A percentile compares a stretch with the other conserved stretches of the same genome.
These are phyloP conservation scores for Yamadazyma trypodendri DNA, from an alignment of 1,139 yeast species.

Conservation along the genomic window DNA sequence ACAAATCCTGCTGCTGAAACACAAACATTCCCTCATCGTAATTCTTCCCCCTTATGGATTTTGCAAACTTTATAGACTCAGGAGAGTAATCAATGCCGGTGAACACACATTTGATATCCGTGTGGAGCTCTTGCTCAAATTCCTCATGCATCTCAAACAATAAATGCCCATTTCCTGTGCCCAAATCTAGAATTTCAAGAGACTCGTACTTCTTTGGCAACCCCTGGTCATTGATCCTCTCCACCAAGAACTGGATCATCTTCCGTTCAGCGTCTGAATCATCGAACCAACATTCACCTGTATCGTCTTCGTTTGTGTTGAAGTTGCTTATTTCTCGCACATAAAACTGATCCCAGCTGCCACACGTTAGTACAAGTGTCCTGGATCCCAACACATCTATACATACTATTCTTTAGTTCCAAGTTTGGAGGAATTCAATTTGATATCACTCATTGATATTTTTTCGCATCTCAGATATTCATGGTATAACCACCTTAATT, in stretches of 20 bases:
- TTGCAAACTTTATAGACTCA: constrained; percentile 73
- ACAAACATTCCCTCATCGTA: constrained; percentile 31
- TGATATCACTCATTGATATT: constrained; percentile 45
- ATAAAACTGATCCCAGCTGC: constrained; percentile 86
- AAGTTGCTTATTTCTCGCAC: constrained; percentile 70
- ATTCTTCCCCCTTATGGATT: constrained; percentile 48
- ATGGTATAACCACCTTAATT: too few relatives aligned
- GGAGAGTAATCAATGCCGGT: constrained; percentile 84
- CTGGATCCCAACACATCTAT: not conserved
- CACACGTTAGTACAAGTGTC: constrained; percentile 20
- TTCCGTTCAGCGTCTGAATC: constrained; percentile 88
- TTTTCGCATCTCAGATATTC: constrained; percentile 2
- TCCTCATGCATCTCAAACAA: constrained; percentile 68
- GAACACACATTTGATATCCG: constrained; percentile 28
- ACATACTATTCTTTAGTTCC: constrained; percentile 77
- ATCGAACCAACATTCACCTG: constrained; percentile 96
- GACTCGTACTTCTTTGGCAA: constrained; percentile 26
- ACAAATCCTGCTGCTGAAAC: constrained; percentile 49
- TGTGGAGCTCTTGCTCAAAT: constrained; percentile 40
- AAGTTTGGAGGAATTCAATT: constrained; percentile 66
- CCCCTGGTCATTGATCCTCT: constrained; percentile 26
- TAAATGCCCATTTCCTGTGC: constrained; percentile 95
- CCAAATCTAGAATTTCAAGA: constrained; percentile 67
- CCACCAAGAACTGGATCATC: constrained; percentile 64
- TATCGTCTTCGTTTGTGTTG: constrained; percentile 68